These are phyloP conservation scores for Corylus heterophylla DNA, from an alignment of 306 rosid species.

Conservation along the genomic window DNA sequence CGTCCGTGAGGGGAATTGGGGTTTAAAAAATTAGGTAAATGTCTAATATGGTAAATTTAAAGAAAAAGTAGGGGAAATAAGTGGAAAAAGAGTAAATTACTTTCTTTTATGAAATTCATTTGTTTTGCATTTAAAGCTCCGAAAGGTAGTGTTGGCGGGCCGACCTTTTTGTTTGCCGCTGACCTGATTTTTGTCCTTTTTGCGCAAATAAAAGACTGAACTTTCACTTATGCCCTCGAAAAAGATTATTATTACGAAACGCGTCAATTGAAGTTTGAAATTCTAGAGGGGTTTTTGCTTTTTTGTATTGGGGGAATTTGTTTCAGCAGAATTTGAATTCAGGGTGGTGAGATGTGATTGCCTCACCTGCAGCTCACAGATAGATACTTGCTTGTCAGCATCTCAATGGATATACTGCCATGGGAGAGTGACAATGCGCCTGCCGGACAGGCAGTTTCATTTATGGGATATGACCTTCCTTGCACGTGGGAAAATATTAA, in stretches of 20 bases:
- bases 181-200: conserved; percentile 82
- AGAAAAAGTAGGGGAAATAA: conserved; percentile 21
- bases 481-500: neutral
- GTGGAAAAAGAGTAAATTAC: conserved; percentile 31
- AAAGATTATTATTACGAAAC: conserved; percentile 27
- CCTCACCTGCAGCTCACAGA: conserved; percentile 23
- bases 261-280: conserved; percentile 34
- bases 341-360: neutral
- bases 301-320: neutral
- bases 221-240: conserved; percentile 12
- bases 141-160: conserved; percentile 51
- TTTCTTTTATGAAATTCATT: conserved; percentile 36
- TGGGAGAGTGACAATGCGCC: conserved; percentile 26
- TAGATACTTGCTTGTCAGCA: conserved; percentile 13
- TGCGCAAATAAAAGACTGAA: neutral
- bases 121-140: conserved; percentile 62
- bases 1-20: conserved; percentile 65
- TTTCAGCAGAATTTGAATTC: neutral
- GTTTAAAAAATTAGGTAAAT: conserved; percentile 22
- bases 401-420: conserved; percentile 34
- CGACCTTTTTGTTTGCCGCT: conserved; percentile 66
- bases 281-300: neutral
- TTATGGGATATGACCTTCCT: neutral
- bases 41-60: conserved; percentile 45
- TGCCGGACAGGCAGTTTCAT: neutral